Percentiles rank a stretch among this genome's conserved stretches.
Conservation (phyloP, 345 rosid species). For the Gossypium mustelinum region DNA sequence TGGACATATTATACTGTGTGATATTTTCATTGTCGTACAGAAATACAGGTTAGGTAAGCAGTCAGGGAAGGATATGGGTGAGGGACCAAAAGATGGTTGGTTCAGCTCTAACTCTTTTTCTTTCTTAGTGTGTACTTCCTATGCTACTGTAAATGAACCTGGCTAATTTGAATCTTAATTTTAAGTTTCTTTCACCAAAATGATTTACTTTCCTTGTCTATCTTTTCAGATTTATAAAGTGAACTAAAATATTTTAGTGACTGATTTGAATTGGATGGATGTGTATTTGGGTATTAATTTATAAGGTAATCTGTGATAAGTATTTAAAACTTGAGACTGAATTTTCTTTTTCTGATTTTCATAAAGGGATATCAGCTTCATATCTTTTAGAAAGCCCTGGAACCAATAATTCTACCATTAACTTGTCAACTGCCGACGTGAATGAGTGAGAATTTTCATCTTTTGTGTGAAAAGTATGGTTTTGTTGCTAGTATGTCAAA, state of each 20-base stretch:
- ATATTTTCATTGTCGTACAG: conserved; percentile 38
- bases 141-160: background rate
- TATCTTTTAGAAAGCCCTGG: conserved; percentile 47
- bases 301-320: background rate
- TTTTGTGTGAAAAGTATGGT: conserved; percentile 1
- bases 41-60: conserved; percentile 87
- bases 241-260: background rate
- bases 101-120: conserved; percentile 9
- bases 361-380: conserved; percentile 40
- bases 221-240: background rate
- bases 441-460: conserved; percentile 55
- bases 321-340: conserved; percentile 13
- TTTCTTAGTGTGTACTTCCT: background rate
- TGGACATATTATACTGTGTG: conserved; percentile 4
- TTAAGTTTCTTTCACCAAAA: conserved; percentile 1
- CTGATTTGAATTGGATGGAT: conserved; percentile 1
- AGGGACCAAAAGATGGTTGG: conserved; percentile 52
- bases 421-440: conserved; percentile 39
- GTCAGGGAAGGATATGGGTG: conserved; percentile 65
- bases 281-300: background rate
- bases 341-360: conserved; percentile 11
- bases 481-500: conserved; percentile 2
- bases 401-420: conserved; percentile 36
- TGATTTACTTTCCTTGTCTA: background rate
- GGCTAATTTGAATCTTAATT: background rate